phyloP scores from a whole-genome alignment of 2,329 filamentous ascomycete genomes.

The Clarireedia paspali region DNA sequence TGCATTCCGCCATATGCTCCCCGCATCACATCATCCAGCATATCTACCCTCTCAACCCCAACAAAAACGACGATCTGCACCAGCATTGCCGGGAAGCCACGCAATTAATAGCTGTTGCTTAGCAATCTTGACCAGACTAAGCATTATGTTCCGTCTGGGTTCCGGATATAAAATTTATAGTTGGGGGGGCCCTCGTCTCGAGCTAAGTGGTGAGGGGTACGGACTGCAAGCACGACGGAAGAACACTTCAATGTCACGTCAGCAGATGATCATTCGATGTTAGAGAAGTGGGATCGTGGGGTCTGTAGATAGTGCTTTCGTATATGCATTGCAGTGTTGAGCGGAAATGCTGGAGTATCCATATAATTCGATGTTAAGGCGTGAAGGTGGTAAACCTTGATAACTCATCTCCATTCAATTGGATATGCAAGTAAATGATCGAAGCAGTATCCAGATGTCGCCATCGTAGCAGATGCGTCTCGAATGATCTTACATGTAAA shows the following conservation, averaged over 20 bases:
- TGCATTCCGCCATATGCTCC: conserved; percentile 14
- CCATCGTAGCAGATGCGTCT: not conserved
- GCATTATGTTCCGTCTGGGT: not conserved
- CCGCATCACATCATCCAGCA: conserved; percentile 16
- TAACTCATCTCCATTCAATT: not conserved
- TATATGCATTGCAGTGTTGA: not conserved
- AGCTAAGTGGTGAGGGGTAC: not conserved
- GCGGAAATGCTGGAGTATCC: not conserved
- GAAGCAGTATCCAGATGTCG: not conserved
- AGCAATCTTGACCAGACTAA: not conserved
- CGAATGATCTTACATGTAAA: not conserved
- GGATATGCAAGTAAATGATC: not conserved
- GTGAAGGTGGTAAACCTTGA: not conserved
- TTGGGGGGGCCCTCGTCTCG: not conserved
- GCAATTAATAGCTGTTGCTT: not conserved
- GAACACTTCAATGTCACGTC: conserved; percentile 2
- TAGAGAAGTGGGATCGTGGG: not conserved
- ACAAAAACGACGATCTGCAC: not conserved
- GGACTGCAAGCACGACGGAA: not conserved
- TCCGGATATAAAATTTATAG: not conserved
- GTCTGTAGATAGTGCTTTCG: not conserved
- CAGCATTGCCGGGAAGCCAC: not conserved
- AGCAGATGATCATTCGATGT: not conserved
- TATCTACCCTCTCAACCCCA: not conserved
- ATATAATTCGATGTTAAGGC: not conserved